Evolutionary conservation across 176 grass and related monocot species (phyloP).

Genomic region (Musa schizocarpa): DNA sequence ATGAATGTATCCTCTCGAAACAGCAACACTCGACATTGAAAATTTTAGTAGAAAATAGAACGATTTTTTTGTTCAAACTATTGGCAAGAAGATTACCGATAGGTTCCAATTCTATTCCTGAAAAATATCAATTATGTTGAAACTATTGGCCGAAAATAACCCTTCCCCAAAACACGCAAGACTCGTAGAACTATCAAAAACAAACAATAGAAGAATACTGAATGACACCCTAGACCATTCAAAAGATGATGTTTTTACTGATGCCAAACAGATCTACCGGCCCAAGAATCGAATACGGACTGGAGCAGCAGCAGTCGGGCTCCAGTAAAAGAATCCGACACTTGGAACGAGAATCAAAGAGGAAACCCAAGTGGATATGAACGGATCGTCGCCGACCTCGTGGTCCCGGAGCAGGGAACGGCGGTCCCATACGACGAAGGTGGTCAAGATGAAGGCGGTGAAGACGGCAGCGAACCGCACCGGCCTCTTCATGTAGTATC

Average conservation of each 20-base stretch:
- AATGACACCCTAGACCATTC: too few species aligned
- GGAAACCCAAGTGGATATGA: neutral
- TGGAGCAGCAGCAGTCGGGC: neutral
- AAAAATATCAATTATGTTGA: too few species aligned
- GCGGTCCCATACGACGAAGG: conserved; percentile 88
- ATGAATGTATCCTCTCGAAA: neutral
- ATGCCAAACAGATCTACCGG: too few species aligned
- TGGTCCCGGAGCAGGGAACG: conserved; percentile 73
- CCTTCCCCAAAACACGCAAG: too few species aligned
- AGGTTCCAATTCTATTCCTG: too few species aligned
- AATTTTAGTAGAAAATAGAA: neutral
- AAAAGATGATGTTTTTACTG: too few species aligned
- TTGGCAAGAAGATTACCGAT: neutral
- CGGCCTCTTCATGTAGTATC: conserved; percentile 86
- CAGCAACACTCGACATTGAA: neutral
- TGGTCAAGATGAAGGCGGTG: conserved; percentile 61
- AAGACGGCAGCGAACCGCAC: conserved; percentile 73
- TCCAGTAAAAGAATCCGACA: neutral
- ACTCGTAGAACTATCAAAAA: too few species aligned
- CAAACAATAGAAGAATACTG: too few species aligned
- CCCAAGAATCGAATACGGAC: too few species aligned
- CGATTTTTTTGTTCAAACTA: neutral
- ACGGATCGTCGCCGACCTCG: conserved; percentile 34
- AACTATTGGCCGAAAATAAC: too few species aligned
- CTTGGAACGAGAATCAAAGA: neutral